Evolutionary conservation across 1,139 yeast species (phyloP), one percentile per base, ranked within the genome.

Genomic region (Diutina rugosa): DNA sequence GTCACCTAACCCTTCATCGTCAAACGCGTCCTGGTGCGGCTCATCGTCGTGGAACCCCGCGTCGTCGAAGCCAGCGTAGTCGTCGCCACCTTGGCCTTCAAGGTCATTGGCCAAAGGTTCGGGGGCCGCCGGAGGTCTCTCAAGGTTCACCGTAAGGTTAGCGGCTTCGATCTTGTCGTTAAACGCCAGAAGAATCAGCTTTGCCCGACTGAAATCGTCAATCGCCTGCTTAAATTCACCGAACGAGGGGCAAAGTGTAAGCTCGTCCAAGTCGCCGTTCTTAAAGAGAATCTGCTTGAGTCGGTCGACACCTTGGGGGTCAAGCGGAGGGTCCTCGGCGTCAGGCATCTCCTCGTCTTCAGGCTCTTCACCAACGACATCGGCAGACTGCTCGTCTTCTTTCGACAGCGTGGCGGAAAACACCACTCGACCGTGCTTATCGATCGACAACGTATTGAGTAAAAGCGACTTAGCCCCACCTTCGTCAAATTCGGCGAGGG

Each of bases 401-500:
- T 65, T 64, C 4, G 65, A 59, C 21, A n/a, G 51, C 9, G 80
- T 73, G 8, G 81, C 80, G 63, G 84, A 90, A 63, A 84, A 83
- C 1, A 83, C 79, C n/a, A 86, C 81, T 56, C 87, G 67, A 0
- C 90, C 89, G 0, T 74, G 66, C 4, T 69, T 60, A 62, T 84
- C 87, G 21, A 84, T 77, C 56, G 73, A 73, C 57, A 91, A 75
- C 1, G 91, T 82, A 62, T 90, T 90, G 63, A 90, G 71, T 55
- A 91, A 71, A 57, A 91, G 72, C 56, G 96, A 87, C 64, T 86
- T 89, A 9, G 97, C 91, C 6, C 98, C 97, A 46, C 97, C 97
- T 70, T 91, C 97, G 67, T 91, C 97, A 64, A 90, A 91, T 59
- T 90, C 97, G 0, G 96, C 89, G 55, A 91, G 76, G 55, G 95